Percentiles rank a stretch among this genome's conserved stretches.
Evolutionary conservation across 805 yeast species (phyloP).

Genomic region (Candida manassasensis): DNA sequence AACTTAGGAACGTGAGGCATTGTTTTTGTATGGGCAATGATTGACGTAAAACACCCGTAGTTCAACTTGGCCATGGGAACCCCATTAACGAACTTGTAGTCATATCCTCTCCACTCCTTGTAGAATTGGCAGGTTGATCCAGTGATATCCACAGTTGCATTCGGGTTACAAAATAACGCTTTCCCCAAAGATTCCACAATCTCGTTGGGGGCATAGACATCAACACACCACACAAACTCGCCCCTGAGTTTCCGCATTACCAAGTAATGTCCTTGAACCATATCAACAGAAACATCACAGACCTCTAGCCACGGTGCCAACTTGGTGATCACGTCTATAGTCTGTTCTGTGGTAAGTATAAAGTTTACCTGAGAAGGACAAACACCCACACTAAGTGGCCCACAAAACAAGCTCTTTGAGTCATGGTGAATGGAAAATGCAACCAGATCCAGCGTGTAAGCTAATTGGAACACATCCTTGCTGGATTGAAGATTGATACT

Average conservation of each 20-base stretch:
- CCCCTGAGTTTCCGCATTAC: slow-evolving; percentile 1
- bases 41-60: neutral
- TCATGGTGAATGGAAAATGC: no score
- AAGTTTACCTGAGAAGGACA: neutral
- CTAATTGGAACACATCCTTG: no score
- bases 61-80: neutral
- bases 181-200: neutral
- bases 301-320: neutral
- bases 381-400: no score
- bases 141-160: neutral
- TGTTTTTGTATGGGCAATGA: neutral
- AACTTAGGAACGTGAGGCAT: neutral
- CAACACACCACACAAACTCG: neutral
- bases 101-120: neutral
- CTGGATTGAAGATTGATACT: no score
- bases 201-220: neutral
- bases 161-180: neutral
- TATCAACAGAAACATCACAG: neutral
- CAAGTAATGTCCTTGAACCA: neutral
- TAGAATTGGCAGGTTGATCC: neutral
- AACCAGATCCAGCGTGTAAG: no score
- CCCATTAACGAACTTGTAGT: neutral
- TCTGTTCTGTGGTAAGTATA: neutral
- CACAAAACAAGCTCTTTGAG: no score
- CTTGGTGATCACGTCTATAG: neutral